Percentiles rank a stretch among this genome's conserved stretches.
Evolutionary conservation across 2,329 filamentous ascomycete species (phyloP).

Genomic region (Nothophaeocryptopus gaeumannii): DNA sequence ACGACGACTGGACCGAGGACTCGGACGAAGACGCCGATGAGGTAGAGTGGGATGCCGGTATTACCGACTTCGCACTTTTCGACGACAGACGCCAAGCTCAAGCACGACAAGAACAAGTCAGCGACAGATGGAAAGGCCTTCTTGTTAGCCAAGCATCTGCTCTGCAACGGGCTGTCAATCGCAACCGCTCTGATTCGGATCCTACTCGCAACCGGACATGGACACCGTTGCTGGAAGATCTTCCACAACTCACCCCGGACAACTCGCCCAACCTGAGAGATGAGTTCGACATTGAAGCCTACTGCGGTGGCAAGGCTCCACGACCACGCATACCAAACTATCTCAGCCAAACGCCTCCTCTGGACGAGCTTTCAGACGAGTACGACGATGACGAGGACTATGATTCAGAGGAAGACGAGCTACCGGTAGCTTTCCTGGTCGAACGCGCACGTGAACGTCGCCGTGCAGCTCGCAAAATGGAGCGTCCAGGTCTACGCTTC

Average conservation of each 20-base stretch:
- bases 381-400: slow-evolving; percentile 22
- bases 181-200: slow-evolving; percentile 20
- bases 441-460: slow-evolving; percentile 23
- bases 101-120: slow-evolving; percentile 22
- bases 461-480: slow-evolving; percentile 18
- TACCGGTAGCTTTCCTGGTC: slow-evolving; percentile 28
- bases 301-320: slow-evolving; percentile 12
- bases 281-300: slow-evolving; percentile 28
- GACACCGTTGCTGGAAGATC: slow-evolving; percentile 23
- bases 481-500: slow-evolving; percentile 31
- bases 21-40: slow-evolving; percentile 28
- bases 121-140: slow-evolving; percentile 28
- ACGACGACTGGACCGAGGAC: slow-evolving; percentile 32
- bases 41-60: slow-evolving; percentile 34
- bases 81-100: slow-evolving; percentile 28
- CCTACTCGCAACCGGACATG: slow-evolving; percentile 12
- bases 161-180: slow-evolving; percentile 27
- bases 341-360: slow-evolving; percentile 20
- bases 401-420: slow-evolving; percentile 25
- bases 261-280: slow-evolving; percentile 31
- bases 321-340: slow-evolving; percentile 23
- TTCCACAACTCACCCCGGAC: slow-evolving; percentile 34
- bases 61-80: slow-evolving; percentile 36
- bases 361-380: slow-evolving; percentile 19
- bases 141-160: slow-evolving; percentile 26